Evolutionary conservation across 2,329 filamentous ascomycete genomes (phyloP).

Genomic region (Gaeumannomyces sp.): DNA sequence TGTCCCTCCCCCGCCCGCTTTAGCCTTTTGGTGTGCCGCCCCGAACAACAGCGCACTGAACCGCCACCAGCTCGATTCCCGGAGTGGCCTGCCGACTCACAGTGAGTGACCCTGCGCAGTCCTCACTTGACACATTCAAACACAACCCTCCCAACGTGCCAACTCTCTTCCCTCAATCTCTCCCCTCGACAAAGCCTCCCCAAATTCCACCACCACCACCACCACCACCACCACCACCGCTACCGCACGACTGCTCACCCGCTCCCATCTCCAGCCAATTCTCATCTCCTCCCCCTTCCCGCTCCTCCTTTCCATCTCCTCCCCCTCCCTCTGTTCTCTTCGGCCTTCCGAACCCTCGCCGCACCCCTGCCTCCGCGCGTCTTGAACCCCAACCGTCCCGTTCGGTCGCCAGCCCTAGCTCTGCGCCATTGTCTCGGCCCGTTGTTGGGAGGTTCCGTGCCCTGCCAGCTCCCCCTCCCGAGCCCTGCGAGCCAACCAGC

Average conservation of each 20-base stretch:
- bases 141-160: too few species aligned
- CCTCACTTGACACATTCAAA: neutral
- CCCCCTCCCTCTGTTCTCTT: neutral
- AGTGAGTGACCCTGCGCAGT: neutral
- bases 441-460: neutral
- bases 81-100: neutral
- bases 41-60: neutral
- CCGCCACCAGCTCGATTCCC: too few species aligned
- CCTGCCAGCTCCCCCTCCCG: constrained; percentile 7
- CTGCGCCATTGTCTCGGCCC: constrained; percentile 1
- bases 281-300: neutral
- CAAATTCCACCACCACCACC: neutral
- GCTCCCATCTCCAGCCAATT: neutral
- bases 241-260: neutral
- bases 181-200: neutral
- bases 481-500: neutral
- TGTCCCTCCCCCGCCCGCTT: too few species aligned
- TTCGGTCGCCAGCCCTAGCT: neutral
- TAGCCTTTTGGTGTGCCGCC: neutral
- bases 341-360: neutral
- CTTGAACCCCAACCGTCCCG: neutral
- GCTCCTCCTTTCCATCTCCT: neutral
- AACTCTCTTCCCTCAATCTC: neutral
- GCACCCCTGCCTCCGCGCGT: neutral
- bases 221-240: neutral